These are phyloP conservation scores for Schizothecium vesticola DNA, from an alignment of 495 filamentous ascomycete species.

Conservation along the genomic window DNA sequence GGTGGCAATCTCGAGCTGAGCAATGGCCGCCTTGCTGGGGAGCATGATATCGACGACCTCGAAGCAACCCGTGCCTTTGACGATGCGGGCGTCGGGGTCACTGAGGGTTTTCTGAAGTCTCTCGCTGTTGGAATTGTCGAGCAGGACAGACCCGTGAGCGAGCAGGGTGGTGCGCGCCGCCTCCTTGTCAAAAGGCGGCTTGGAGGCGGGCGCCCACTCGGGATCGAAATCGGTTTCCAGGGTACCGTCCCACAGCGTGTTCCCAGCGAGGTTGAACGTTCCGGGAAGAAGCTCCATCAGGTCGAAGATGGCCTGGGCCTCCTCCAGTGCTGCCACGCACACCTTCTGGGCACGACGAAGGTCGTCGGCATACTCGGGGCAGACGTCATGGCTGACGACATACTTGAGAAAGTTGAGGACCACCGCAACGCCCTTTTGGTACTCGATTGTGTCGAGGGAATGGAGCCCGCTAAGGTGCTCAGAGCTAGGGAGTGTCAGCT, in stretches of 20 bases:
- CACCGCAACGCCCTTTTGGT: constrained; percentile 37
- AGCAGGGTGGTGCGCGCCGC: constrained; percentile 8
- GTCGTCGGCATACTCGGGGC: constrained; percentile 67
- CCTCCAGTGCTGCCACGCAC: constrained; percentile 62
- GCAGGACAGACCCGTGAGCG: constrained; percentile 14
- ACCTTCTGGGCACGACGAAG: constrained; percentile 59
- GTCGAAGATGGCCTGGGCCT: constrained; percentile 54
- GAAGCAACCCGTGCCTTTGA: constrained; percentile 29
- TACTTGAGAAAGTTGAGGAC: constrained; percentile 88
- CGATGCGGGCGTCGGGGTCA: background rate
- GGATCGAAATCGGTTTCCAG: background rate
- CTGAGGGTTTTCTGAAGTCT: background rate
- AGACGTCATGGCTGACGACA: constrained; percentile 75
- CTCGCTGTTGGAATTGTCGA: constrained; percentile 6
- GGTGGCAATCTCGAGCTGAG: constrained; percentile 4
- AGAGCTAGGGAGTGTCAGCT: constrained; percentile 12
- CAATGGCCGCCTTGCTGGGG: constrained; percentile 11
- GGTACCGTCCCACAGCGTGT: constrained; percentile 22
- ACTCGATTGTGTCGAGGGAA: constrained; percentile 7
- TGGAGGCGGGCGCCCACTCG: constrained; percentile 3
- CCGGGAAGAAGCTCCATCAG: constrained; percentile 57
- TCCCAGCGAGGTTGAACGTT: constrained; percentile 59
- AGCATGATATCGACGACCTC: constrained; percentile 27
- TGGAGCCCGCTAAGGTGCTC: constrained; percentile 15
- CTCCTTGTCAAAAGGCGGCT: constrained; percentile 15